phyloP scores from a whole-genome alignment of 441 rosid genomes.

The Cnidoscolus chayamansa region DNA sequence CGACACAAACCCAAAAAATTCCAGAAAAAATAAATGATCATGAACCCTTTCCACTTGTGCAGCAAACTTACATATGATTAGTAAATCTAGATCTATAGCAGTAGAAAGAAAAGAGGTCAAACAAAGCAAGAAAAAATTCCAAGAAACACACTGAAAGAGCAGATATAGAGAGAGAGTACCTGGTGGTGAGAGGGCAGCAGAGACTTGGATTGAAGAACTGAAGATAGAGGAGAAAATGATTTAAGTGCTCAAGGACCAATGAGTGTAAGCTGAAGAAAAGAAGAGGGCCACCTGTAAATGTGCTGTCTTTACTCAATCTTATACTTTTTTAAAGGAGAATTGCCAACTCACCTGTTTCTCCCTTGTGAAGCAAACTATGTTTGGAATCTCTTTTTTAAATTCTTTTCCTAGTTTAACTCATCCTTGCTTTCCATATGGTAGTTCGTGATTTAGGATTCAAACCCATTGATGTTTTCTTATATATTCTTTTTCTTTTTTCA shows the following conservation, averaged over 20 bases:
- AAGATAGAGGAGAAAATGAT: constrained; percentile 14
- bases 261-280: constrained; percentile 21
- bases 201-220: constrained; percentile 7
- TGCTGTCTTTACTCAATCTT: constrained; percentile 29
- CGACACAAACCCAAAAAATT: not conserved
- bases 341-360: constrained; percentile 47
- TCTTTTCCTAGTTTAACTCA: not conserved
- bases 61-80: not conserved
- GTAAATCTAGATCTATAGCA: constrained; percentile 1
- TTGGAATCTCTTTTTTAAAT: constrained; percentile 19
- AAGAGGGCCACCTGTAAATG: constrained; percentile 26
- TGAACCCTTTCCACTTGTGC: not conserved
- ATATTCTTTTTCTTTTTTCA: not conserved
- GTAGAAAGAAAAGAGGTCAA: not conserved
- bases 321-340: constrained; percentile 24
- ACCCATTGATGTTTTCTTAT: not conserved
- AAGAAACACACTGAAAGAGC: constrained; percentile 1
- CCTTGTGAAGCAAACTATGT: constrained; percentile 34
- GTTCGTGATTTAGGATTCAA: too few relatives aligned
- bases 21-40: too few relatives aligned
- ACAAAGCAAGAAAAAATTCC: not conserved
- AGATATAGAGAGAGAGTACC: constrained; percentile 22
- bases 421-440: not conserved
- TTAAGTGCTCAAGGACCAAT: not conserved
- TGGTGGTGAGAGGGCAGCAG: not conserved